Evolutionary conservation across 2,329 filamentous ascomycete genomes (phyloP).

Genomic region (Penicillium capsulatum): DNA sequence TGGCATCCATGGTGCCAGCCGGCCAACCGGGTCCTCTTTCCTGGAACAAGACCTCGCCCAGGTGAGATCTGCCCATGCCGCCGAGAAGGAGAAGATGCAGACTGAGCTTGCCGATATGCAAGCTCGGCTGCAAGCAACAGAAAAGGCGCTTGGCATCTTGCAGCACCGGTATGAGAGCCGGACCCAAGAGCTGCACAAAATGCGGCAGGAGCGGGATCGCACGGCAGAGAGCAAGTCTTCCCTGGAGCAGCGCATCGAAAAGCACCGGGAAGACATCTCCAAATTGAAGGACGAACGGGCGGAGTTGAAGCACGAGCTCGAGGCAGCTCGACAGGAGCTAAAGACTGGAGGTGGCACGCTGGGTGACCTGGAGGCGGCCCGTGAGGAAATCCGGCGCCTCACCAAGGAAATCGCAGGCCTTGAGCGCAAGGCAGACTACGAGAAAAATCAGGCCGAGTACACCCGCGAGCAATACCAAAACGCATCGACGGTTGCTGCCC

Average conservation of each 20-base stretch:
- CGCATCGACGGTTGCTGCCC: slow-evolving; percentile 43
- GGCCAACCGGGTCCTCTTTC: slow-evolving; percentile 34
- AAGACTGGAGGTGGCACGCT: slow-evolving; percentile 39
- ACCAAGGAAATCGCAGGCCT: slow-evolving; percentile 34
- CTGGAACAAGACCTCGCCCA: slow-evolving; percentile 30
- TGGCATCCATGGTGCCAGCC: slow-evolving; percentile 31
- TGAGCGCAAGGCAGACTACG: slow-evolving; percentile 39
- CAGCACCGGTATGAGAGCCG: slow-evolving; percentile 46
- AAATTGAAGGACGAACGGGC: slow-evolving; percentile 42
- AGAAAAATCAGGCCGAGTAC: slow-evolving; percentile 44
- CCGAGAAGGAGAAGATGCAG: slow-evolving; percentile 31
- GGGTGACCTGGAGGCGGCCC: slow-evolving; percentile 40
- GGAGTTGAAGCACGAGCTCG: slow-evolving; percentile 37
- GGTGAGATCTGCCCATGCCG: slow-evolving; percentile 29
- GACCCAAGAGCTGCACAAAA: slow-evolving; percentile 35
- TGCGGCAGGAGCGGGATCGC: slow-evolving; percentile 35
- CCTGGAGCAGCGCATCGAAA: slow-evolving; percentile 32
- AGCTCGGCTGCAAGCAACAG: slow-evolving; percentile 30
- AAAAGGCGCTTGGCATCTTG: slow-evolving; percentile 32
- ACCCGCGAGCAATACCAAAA: slow-evolving; percentile 46
- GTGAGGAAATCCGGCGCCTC: slow-evolving; percentile 39
- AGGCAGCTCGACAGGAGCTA: slow-evolving; percentile 37
- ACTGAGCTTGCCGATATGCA: slow-evolving; percentile 24
- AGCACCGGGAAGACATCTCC: slow-evolving; percentile 35
- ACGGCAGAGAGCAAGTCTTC: slow-evolving; percentile 29